Base-by-base conservation (phyloP, 495 filamentous ascomycete genomes). In the Penicillium canescens region DNA sequence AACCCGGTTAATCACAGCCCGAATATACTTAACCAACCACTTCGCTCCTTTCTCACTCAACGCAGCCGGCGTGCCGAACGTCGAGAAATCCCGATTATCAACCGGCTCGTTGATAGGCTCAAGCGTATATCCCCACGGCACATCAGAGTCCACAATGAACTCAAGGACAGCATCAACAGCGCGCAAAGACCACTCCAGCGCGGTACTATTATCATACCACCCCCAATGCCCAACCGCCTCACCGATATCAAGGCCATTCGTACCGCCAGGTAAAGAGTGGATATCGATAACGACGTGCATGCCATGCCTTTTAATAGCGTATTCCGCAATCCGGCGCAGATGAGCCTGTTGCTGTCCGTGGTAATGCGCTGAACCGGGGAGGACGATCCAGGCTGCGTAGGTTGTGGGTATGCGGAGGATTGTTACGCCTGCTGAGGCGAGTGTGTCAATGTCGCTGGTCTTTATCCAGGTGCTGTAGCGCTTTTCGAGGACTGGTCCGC, bases 241-340 rank as follows among this genome's bases (percentile, higher is more conserved):
- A 10, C 69, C 69, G 20, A 68, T 68, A 33, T 61, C 59, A 0
- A 68, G 55, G 0, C 67, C 65, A 28, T 69, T 70, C 0, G 52
- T 57, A 0, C 67, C 69, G 11, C 65, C 69, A 0, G 67, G 69
- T 2, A 72, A 62, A 1, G 63, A 68, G 50, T 72, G 69, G 14
- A 68, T 49, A 21, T 70, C 67, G 16, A 72, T 21, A 7, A 70
- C 53, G 31, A 72, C 47, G 31, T 67, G 69, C 69, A 70, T 72
- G 14, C 45, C 55, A 40, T 73, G 56, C 20, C 54, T 56, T 11
- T 46, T 42, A 34, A 68, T 69, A 0, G 69, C 67, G 34, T 72
- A 61, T 11, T 52, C 48, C 1, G 69, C 54, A 14, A 73, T 67
- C 7, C 54, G 40, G 14, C 50, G 56, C 6, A 73, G 51, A 39